Conservation (phyloP, 2,329 filamentous ascomycete species). For the Paracamarosporium sp. region DNA sequence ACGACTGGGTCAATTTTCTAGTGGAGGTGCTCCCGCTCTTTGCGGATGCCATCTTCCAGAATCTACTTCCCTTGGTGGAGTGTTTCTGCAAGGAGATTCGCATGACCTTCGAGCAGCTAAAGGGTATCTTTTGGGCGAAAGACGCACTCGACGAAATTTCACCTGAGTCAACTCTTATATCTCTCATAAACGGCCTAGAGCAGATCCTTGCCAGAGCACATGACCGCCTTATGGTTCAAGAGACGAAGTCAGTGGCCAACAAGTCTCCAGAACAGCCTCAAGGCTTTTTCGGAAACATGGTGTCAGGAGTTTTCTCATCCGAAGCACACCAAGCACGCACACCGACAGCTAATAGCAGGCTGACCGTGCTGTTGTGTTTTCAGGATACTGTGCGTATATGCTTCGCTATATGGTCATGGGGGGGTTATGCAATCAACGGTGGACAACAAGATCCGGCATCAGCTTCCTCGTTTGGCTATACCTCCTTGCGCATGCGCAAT, state of each 20-base stretch:
- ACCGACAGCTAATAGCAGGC: slow-evolving; percentile 86
- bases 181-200: slow-evolving; percentile 91
- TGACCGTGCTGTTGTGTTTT: slow-evolving; percentile 95
- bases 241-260: slow-evolving; percentile 69
- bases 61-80: slow-evolving; percentile 88
- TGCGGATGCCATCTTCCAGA: slow-evolving; percentile 83
- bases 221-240: slow-evolving; percentile 78
- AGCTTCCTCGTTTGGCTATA: slow-evolving; percentile 85
- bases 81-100: slow-evolving; percentile 83
- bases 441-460: slow-evolving; percentile 69
- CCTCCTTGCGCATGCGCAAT: slow-evolving; percentile 88
- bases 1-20: slow-evolving; percentile 90
- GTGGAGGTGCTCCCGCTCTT: slow-evolving; percentile 85
- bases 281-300: slow-evolving; percentile 93
- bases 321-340: slow-evolving; percentile 79
- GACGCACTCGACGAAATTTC: slow-evolving; percentile 37
- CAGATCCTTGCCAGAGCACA: slow-evolving; percentile 88
- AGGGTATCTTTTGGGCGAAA: slow-evolving; percentile 64
- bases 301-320: slow-evolving; percentile 85
- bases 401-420: slow-evolving; percentile 96
- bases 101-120: slow-evolving; percentile 73
- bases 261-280: slow-evolving; percentile 86
- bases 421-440: slow-evolving; percentile 66
- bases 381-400: slow-evolving; percentile 94
- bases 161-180: slow-evolving; percentile 77